A percentile compares a stretch with the other conserved stretches of the same genome.
Evolutionary conservation across 495 filamentous ascomycete species (phyloP).

Genomic region (Aspergillus leporis): DNA sequence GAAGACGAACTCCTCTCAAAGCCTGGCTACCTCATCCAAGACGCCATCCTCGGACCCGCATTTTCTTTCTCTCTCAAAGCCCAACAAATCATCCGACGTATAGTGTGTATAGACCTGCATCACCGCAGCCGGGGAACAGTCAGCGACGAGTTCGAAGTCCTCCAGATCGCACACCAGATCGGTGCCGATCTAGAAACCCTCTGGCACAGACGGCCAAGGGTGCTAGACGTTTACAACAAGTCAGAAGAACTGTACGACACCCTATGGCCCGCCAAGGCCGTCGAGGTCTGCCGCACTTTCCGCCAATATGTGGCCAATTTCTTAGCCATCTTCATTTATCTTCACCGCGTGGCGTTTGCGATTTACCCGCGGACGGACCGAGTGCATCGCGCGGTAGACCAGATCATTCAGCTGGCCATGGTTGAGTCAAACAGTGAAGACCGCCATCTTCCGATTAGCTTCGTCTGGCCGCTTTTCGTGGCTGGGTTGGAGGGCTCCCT

Average conservation of each 20-base stretch:
- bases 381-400: conserved; percentile 39
- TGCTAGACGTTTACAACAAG: conserved; percentile 36
- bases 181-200: conserved; percentile 41
- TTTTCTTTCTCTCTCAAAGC: conserved; percentile 39
- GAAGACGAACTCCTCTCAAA: conserved; percentile 25
- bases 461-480: conserved; percentile 42
- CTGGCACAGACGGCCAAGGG: conserved; percentile 36
- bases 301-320: conserved; percentile 43
- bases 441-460: conserved; percentile 34
- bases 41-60: conserved; percentile 35
- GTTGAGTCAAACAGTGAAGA: conserved; percentile 26
- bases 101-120: conserved; percentile 41
- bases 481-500: conserved; percentile 38
- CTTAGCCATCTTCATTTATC: conserved; percentile 42
- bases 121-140: conserved; percentile 44
- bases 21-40: conserved; percentile 37
- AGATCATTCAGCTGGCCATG: conserved; percentile 41
- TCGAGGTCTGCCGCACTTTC: conserved; percentile 36
- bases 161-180: conserved; percentile 43
- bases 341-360: conserved; percentile 44
- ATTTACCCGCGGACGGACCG: conserved; percentile 45
- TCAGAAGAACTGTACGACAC: conserved; percentile 28
- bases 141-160: conserved; percentile 44
- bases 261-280: conserved; percentile 28
- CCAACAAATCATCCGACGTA: conserved; percentile 40